These are phyloP conservation scores for Rhizopogon parksii DNA, from an alignment of 1,284 basidiomycete species.

Conservation along the genomic window DNA sequence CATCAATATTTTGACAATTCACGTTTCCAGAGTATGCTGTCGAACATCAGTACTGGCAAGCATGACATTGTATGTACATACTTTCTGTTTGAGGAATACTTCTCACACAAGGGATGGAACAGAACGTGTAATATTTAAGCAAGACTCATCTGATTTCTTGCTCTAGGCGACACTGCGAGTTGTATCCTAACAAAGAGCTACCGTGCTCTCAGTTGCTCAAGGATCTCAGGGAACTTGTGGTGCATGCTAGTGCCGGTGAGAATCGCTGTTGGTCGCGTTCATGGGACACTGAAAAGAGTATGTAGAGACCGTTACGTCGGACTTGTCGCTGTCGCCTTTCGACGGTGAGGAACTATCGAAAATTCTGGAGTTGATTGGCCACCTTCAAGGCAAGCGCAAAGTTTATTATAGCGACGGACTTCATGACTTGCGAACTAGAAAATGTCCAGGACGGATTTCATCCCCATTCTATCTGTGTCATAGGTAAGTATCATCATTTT, in stretches of 20 bases:
- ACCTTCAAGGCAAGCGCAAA: conserved; percentile 1
- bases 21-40: conserved; percentile 35
- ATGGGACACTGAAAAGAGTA: not conserved
- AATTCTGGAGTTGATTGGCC: conserved; percentile 8
- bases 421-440: not conserved
- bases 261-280: conserved; percentile 22
- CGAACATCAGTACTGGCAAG: conserved; percentile 42
- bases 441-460: not conserved
- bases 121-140: not conserved
- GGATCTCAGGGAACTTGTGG: conserved; percentile 9
- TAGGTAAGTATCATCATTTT: conserved; percentile 3
- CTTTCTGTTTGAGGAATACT: not conserved
- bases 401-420: not conserved
- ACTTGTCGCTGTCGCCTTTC: conserved; percentile 8
- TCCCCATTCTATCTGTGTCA: conserved; percentile 7
- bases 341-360: conserved; percentile 5
- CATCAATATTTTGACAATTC: not conserved
- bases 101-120: not conserved
- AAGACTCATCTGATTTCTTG: not conserved
- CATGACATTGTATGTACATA: not conserved
- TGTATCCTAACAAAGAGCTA: conserved; percentile 5
- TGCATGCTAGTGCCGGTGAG: conserved; percentile 11
- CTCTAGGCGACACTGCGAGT: conserved; percentile 7
- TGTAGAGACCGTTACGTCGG: conserved; percentile 8
- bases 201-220: not conserved